phyloP scores from a whole-genome alignment of 768 basidiomycete genomes.

The Suillus brevipes region DNA sequence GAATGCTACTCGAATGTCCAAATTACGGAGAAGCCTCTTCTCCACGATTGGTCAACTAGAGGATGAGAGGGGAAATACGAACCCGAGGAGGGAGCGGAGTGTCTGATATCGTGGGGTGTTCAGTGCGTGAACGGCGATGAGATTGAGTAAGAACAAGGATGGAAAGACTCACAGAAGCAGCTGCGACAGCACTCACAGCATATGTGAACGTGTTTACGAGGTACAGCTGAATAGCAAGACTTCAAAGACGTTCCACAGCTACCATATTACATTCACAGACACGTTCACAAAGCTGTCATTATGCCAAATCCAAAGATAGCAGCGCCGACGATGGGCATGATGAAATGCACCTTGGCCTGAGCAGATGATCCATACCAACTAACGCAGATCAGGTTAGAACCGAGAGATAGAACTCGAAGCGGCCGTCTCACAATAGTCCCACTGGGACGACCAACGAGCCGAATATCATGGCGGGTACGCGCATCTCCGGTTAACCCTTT shows the following conservation, averaged over 20 bases:
- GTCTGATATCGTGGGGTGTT: background rate
- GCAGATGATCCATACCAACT: conserved; percentile 90
- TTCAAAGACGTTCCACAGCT: conserved; percentile 5
- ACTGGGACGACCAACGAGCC: conserved; percentile 70
- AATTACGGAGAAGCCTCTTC: conserved; percentile 42
- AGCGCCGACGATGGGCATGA: conserved; percentile 70
- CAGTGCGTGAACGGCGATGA: background rate
- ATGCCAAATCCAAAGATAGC: conserved; percentile 61
- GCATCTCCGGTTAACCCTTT: conserved; percentile 73
- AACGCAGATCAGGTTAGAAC: conserved; percentile 3
- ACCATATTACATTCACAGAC: background rate
- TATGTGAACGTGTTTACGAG: conserved; percentile 70
- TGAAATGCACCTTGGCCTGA: conserved; percentile 64
- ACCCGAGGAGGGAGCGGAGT: background rate
- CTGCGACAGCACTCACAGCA: conserved; percentile 65
- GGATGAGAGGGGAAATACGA: background rate
- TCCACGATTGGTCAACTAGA: conserved; percentile 38
- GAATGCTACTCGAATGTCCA: conserved; percentile 44
- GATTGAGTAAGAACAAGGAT: background rate
- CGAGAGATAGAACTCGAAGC: background rate
- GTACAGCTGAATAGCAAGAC: conserved; percentile 69
- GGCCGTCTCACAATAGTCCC: conserved; percentile 57
- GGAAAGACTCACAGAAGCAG: conserved; percentile 51
- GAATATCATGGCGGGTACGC: conserved; percentile 33
- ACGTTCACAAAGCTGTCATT: conserved; percentile 58